These are phyloP conservation scores for Trichoderma gracile DNA, from an alignment of 2,329 filamentous ascomycete species.

Conservation along the genomic window DNA sequence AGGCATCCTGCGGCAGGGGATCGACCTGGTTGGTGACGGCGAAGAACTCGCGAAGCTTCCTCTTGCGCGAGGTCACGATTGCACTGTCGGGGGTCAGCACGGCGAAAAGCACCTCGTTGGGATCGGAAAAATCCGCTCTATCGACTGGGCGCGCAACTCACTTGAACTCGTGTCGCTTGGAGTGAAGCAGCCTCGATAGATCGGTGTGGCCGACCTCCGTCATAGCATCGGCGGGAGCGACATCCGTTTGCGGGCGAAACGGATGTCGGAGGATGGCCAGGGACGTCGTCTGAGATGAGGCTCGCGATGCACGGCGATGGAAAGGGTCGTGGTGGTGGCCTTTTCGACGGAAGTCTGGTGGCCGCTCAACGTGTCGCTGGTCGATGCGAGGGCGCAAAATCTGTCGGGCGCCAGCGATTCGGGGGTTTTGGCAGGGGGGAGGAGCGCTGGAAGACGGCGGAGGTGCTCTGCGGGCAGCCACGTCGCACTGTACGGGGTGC, in stretches of 20 bases:
- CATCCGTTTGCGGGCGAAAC: constrained; percentile 69
- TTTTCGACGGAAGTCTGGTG: constrained; percentile 38
- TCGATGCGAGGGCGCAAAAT: constrained; percentile 39
- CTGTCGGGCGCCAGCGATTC: constrained; percentile 34
- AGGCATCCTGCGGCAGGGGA: constrained; percentile 59
- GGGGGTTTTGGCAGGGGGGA: constrained; percentile 24
- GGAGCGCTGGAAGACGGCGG: constrained; percentile 21
- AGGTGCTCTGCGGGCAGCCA: constrained; percentile 3
- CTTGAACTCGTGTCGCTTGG: constrained; percentile 63
- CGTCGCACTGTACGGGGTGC: constrained; percentile 15
- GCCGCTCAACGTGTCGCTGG: constrained; percentile 34
- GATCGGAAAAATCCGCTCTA: constrained; percentile 54
- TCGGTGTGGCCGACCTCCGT: constrained; percentile 68
- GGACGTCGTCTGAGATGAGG: constrained; percentile 36
- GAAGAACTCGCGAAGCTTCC: constrained; percentile 87
- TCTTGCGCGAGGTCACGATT: constrained; percentile 82
- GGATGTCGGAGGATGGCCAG: constrained; percentile 45
- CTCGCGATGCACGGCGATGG: constrained; percentile 35
- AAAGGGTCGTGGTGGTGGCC: constrained; percentile 34
- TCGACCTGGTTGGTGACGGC: constrained; percentile 71
- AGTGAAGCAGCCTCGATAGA: constrained; percentile 66
- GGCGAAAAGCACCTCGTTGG: constrained; percentile 46
- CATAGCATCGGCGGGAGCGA: constrained; percentile 68
- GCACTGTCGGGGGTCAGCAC: constrained; percentile 56
- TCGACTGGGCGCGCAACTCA: constrained; percentile 48